Evolutionary conservation across 352 stramenopile genomes (phyloP).

Genomic region (Phytophthora melonis): DNA sequence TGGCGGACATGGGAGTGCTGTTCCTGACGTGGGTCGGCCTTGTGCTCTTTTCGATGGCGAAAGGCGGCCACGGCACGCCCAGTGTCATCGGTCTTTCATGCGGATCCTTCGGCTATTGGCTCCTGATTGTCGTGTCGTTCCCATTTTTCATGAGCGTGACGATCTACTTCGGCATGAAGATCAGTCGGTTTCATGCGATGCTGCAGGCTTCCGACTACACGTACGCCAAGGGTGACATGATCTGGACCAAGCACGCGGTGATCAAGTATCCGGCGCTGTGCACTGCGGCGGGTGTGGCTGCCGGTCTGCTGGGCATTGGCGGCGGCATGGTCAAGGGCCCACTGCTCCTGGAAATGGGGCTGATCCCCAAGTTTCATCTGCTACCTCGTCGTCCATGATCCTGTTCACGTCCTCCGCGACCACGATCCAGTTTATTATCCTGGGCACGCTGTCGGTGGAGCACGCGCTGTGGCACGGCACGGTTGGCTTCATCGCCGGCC

Average conservation of each 20-base stretch:
- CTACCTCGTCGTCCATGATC: slow-evolving; percentile 94
- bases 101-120: slow-evolving; percentile 75
- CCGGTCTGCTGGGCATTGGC: slow-evolving; percentile 87
- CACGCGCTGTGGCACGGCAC: slow-evolving; percentile 92
- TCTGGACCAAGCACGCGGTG: slow-evolving; percentile 93
- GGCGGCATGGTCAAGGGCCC: slow-evolving; percentile 93
- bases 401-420: slow-evolving; percentile 95
- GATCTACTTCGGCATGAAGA: slow-evolving; percentile 81
- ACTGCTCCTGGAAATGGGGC: slow-evolving; percentile 90
- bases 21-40: slow-evolving; percentile 84
- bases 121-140: slow-evolving; percentile 66
- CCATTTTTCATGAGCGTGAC: slow-evolving; percentile 78
- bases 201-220: slow-evolving; percentile 83
- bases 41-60: slow-evolving; percentile 81
- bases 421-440: slow-evolving; percentile 95
- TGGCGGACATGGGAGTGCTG: slow-evolving; percentile 70
- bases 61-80: slow-evolving; percentile 77
- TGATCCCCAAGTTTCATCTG: slow-evolving; percentile 90
- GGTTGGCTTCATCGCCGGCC: slow-evolving; percentile 93
- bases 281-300: slow-evolving; percentile 74
- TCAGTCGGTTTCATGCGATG: slow-evolving; percentile 66
- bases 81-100: slow-evolving; percentile 80
- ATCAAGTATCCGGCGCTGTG: slow-evolving; percentile 86
- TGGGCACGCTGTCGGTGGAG: slow-evolving; percentile 92
- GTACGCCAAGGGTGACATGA: slow-evolving; percentile 97